Evolutionary conservation across 768 basidiomycete species (phyloP).

Genomic region (Cystobasidium onofrii): DNA sequence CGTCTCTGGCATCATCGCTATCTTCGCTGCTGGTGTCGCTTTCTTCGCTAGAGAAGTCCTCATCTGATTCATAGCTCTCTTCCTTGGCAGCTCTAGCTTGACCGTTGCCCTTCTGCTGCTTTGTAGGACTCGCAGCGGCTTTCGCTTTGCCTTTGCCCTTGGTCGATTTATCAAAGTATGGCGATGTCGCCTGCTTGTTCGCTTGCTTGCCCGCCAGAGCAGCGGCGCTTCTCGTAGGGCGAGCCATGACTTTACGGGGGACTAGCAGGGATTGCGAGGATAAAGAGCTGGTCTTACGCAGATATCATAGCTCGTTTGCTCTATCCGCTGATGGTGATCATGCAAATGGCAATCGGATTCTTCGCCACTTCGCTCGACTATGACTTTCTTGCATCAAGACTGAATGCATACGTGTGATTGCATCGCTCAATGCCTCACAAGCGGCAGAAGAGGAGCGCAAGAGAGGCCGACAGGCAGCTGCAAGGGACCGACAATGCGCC

Average conservation of each 20-base stretch:
- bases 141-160: conserved; percentile 7
- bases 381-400: not conserved
- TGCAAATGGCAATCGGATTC: not conserved
- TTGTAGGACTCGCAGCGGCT: not conserved
- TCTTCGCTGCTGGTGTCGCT: conserved; percentile 7
- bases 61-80: not conserved
- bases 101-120: not conserved
- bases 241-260: not conserved
- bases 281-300: not conserved
- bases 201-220: not conserved
- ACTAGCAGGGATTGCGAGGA: not conserved
- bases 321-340: not conserved
- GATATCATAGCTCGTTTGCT: not conserved
- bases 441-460: conserved; percentile 20
- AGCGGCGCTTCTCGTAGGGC: conserved; percentile 12
- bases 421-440: conserved; percentile 28
- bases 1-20: not conserved
- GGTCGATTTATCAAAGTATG: conserved; percentile 1
- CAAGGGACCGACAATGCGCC: conserved; percentile 26
- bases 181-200: not conserved
- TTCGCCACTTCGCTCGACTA: not conserved
- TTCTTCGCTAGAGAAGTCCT: not conserved
- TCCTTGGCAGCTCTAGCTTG: not conserved
- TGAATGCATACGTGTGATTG: not conserved
- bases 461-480: conserved; percentile 12